Base-by-base conservation (phyloP, 2,329 filamentous ascomycete species). In the Pestalotiopsis sp. region DNA sequence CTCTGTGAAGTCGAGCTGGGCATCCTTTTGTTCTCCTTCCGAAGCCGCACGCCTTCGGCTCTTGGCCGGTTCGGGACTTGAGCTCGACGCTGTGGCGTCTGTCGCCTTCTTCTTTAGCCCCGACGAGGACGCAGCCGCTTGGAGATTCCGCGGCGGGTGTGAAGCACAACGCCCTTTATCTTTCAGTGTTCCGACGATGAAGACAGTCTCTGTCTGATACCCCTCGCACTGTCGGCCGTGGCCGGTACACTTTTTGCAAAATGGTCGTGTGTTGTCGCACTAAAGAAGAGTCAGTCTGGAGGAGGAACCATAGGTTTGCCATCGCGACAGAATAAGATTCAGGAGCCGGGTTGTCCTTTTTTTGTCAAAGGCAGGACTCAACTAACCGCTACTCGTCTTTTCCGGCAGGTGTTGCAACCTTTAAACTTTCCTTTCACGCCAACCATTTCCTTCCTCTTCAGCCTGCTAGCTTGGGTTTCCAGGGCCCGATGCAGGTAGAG, bases 121-220 rank as follows among this genome's bases (percentile, higher is more conserved):
- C 4, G 45, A 64, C 3, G 62, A 56, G n/a, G 31, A 25, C 3
- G 5, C 11, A 13, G 20, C 17, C 4, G 81, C 74, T 66, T 79
- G 80, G 66, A 84, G 80, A 69, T 83, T 85, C 7, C 84, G 80
- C 4, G 82, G 83, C 3, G 87, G 87, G 68, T 89, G 87, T 1
- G 86, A 88, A 58, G 86, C 86, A 66, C 87, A 88, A 39, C 87
- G 83, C 12, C 87, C 87, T 68, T 82, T 85, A 69, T 83, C 84
- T 68, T 87, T 80, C 49, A 80, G 81, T 2, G 87, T 89, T n/a
- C 86, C 87, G 52, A 88, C 85, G 75, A 92, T 90, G 78, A 92
- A 92, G 68, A 91, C 85, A 17, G 85, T 86, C 74, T 90, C 85
- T 52, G 87, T 82, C 74, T 90, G 85, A 76, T 92, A 92, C 52